A percentile compares a stretch with the other conserved stretches of the same genome.
Evolutionary conservation across 495 filamentous ascomycete species (phyloP).

Genomic region (Neurospora sp.): DNA sequence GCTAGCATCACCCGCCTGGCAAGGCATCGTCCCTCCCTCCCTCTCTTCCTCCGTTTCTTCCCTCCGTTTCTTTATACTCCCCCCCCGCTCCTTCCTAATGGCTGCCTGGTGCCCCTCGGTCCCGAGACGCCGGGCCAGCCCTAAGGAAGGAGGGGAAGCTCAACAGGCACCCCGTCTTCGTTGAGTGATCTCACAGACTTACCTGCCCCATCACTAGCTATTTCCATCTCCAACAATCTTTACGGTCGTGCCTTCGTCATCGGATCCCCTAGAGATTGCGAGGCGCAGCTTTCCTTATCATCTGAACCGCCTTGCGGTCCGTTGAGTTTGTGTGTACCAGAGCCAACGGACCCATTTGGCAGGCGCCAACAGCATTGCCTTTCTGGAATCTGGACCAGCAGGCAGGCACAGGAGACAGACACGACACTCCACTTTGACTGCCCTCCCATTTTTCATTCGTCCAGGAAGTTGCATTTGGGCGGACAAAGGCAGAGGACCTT

Average conservation of each 20-base stretch:
- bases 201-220: neutral
- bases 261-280: neutral
- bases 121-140: neutral
- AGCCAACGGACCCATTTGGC: neutral
- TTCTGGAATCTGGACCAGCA: too few species aligned
- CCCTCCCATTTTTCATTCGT: too few species aligned
- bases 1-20: neutral
- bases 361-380: neutral
- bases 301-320: neutral
- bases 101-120: neutral
- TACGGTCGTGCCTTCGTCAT: neutral
- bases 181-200: neutral
- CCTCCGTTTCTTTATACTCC: neutral
- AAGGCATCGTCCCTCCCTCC: neutral
- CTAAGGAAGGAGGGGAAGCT: neutral
- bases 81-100: neutral
- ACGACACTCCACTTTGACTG: too few species aligned
- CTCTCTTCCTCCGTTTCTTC: neutral
- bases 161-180: neutral
- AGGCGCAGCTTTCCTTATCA: neutral
- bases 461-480: too few species aligned
- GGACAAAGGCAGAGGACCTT: neutral
- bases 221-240: neutral
- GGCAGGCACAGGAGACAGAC: too few species aligned
- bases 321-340: too few species aligned